Evolutionary conservation across 2,329 filamentous ascomycete genomes (phyloP), one percentile per base, ranked within the genome.

Genomic region (Colletotrichum lupini): DNA sequence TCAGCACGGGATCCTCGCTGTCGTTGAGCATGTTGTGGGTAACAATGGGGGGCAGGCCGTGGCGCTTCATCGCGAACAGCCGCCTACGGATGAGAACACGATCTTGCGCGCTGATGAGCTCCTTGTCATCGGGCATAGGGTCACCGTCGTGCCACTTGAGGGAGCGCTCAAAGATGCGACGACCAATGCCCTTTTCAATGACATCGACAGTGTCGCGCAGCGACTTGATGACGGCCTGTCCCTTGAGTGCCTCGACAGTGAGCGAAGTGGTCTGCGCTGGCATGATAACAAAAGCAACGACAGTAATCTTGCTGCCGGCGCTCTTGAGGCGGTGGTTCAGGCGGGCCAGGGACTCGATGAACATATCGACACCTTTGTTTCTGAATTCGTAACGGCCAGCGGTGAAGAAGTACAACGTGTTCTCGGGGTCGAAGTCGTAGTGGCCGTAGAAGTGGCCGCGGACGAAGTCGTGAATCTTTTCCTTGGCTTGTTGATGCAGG

Each of bases 341-440:
- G 56, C 97, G 94, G 32, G 97, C 97, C 75, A 99, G 87, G 4
- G 95, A 97, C 84, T 99, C 97, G 77, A 99, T 97, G 83, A 98
- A 99, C 97, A 99, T 98, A 83, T 99, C 97, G 11, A 98, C 96
- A 80, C 97, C 97, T 85, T 99, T 99, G 81, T 99, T 99, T 76
- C 97, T 89, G 88, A 96, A 99, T 83, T 99, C 97, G 80, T 99
- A 99, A 75, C 97, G 93, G 73, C 97, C 97, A 7, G 97, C 94
- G 4, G 95, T 99, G 87, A 99, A 99, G 85, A 98, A 93, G 85
- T 98, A 99, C 46, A 99, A 90, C 0, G 97, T 99, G 83, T 98
- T 98, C 74, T 98, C 95, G 16, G 95, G 92, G 75, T 98, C 95
- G 77, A 98, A 98, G 81, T 99, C 95, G 82, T 98, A 97, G 85